A percentile compares a stretch with the other conserved stretches of the same genome.
Conservation (phyloP, 2,329 filamentous ascomycete species). For the Celoporthe dispersa region DNA sequence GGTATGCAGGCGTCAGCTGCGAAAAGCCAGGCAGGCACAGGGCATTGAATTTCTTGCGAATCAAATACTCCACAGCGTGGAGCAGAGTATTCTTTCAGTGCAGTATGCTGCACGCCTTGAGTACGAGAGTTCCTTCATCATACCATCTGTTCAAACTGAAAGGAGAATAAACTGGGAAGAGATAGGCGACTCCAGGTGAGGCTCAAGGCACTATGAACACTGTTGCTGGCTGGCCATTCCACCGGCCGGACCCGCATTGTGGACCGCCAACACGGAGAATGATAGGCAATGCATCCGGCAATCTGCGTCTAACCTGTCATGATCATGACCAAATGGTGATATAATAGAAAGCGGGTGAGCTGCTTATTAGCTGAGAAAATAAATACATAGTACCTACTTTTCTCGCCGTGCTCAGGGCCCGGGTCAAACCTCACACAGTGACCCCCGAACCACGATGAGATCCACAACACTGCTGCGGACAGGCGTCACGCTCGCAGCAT, state of each 20-base stretch:
- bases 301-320: neutral
- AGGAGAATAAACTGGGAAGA: neutral
- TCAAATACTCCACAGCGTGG: no score
- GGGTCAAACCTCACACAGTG: neutral
- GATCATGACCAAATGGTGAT: neutral
- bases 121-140: no score
- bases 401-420: neutral
- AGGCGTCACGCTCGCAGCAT: slow-evolving; percentile 2
- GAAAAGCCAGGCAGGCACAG: neutral
- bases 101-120: no score
- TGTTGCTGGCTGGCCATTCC: neutral
- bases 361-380: neutral
- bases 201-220: neutral
- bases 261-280: slow-evolving; percentile 1
- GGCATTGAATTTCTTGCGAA: no score
- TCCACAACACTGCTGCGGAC: neutral
- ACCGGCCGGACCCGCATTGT: neutral
- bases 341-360: neutral
- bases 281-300: slow-evolving; percentile 8
- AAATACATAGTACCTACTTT: neutral
- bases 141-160: neutral
- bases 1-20: neutral
- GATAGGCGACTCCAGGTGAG: neutral
- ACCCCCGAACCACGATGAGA: slow-evolving; percentile 14
- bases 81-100: no score